Conservation (phyloP, 1,139 yeast genomes). For the Wickerhamomyces sp. region DNA sequence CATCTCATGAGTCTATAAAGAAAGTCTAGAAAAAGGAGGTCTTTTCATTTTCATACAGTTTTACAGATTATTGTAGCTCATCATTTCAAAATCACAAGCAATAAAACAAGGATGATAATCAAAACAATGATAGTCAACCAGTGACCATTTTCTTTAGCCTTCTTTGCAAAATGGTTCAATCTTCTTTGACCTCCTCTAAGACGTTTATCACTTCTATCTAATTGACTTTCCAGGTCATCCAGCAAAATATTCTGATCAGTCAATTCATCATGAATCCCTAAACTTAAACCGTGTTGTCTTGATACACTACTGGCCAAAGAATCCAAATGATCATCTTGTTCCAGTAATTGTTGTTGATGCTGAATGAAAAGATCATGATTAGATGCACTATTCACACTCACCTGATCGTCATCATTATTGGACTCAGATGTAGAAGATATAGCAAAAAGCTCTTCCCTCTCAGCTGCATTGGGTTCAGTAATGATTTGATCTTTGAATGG, state of each 20-base stretch:
- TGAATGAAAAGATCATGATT: constrained; percentile 55
- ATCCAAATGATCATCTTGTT: constrained; percentile 63
- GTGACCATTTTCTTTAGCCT: constrained; percentile 65
- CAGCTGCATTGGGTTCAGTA: constrained; percentile 14
- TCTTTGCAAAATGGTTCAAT: constrained; percentile 48
- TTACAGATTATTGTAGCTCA: neutral
- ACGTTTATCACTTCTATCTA: constrained; percentile 49
- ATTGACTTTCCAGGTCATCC: constrained; percentile 65
- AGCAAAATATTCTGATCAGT: constrained; percentile 64
- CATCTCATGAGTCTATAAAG: no score
- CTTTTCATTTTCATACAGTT: neutral
- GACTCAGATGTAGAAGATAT: constrained; percentile 12
- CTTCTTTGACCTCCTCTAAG: constrained; percentile 51
- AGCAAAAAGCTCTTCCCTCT: constrained; percentile 18
- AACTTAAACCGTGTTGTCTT: constrained; percentile 62
- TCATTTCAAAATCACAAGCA: constrained; percentile 54
- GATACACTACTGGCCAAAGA: constrained; percentile 54
- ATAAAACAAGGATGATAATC: constrained; percentile 50
- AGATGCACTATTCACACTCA: constrained; percentile 28
- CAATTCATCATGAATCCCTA: constrained; percentile 60
- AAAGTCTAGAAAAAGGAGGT: neutral
- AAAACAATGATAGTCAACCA: constrained; percentile 64
- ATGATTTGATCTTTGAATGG: constrained; percentile 43
- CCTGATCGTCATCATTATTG: constrained; percentile 10
- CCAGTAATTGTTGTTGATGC: constrained; percentile 57